phyloP scores from a whole-genome alignment of 2,329 filamentous ascomycete genomes.

The Pestalotiopsis sp. region DNA sequence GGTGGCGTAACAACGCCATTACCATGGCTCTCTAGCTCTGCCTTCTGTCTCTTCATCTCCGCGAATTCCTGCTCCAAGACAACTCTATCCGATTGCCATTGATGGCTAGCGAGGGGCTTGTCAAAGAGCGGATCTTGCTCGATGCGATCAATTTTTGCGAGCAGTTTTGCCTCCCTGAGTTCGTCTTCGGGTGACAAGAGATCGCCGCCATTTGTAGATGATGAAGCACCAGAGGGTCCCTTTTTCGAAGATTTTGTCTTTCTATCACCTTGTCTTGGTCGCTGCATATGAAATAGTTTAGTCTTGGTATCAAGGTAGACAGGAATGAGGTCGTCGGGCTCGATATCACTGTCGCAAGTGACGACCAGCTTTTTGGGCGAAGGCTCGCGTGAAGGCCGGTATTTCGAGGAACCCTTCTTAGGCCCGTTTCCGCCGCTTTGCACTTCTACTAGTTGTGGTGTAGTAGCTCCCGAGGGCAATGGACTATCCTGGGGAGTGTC shows the following conservation, averaged over 20 bases:
- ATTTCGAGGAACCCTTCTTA: conserved; percentile 34
- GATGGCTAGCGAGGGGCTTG: conserved; percentile 60
- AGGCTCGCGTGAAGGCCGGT: conserved; percentile 26
- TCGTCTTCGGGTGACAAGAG: conserved; percentile 28
- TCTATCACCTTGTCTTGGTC: conserved; percentile 47
- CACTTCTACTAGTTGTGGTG: conserved; percentile 42
- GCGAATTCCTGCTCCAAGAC: conserved; percentile 63
- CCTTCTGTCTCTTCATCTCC: conserved; percentile 42
- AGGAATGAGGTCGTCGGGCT: conserved; percentile 73
- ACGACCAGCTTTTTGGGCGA: conserved; percentile 44
- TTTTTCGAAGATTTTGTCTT: conserved; percentile 37
- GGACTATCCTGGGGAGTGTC: conserved; percentile 53
- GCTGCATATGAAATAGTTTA: conserved; percentile 63
- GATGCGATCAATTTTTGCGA: conserved; percentile 74
- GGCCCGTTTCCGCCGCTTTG: conserved; percentile 20
- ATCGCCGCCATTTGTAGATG: conserved; percentile 5
- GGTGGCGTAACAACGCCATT: conserved; percentile 25
- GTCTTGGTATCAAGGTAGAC: conserved; percentile 76
- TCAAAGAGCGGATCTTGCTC: conserved; percentile 79
- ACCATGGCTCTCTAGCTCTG: conserved; percentile 32
- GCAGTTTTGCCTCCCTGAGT: conserved; percentile 62
- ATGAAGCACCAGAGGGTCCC: conserved; percentile 2
- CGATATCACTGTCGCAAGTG: conserved; percentile 68
- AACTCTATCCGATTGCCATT: conserved; percentile 62
- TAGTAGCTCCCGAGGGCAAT: conserved; percentile 48